Evolutionary conservation across 495 filamentous ascomycete species (phyloP), one percentile per base, ranked within the genome.

Genomic region (Daldinia decipiens): DNA sequence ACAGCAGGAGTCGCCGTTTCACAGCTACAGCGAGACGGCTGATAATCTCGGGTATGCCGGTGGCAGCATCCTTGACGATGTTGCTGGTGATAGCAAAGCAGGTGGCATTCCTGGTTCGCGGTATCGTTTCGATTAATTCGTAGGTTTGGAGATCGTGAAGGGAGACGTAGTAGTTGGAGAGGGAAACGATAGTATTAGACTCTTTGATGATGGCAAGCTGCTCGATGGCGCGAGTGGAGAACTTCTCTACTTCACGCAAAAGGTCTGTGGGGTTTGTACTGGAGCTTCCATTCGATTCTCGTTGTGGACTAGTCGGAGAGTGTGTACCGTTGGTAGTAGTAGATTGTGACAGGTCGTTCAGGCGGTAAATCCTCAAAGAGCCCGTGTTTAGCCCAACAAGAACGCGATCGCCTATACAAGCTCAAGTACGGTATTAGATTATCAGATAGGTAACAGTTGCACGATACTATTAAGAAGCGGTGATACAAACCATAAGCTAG

Each of bases 181-280:
- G 84, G 4, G 93, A 96, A 50, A 99, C 88, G 52, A 99, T 87
- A 11, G 93, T 88, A 76, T 92, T 94, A 38, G 93, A 93, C 80
- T 97, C 96, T 71, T 98, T 98, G 68, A 99, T 93, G 64, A 95
- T 87, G 31, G 95, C 95, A 5, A 99, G 88, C 82, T 98, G 93
- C 72, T 97, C 94, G 54, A 98, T 89, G 53, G 93, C 89, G 65
- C 91, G 87, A 38, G 90, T 87, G 29, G 94, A 94, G 83, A 99
- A 99, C 81, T 92, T 96, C 67, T 98, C 95, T 31, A 94, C 82
- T 78, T 97, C 97, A 51, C 93, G 91, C 11, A 98, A 83, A 26
- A 97, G 85, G 67, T 97, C 93, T 4, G 93, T 92, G n/a, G 89
- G 85, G 70, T 89, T 92, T 32, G 73, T 19, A 17, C 82, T 82